A percentile compares a stretch with the other conserved stretches of the same genome.
Evolutionary conservation across 2,329 filamentous ascomycete genomes (phyloP).

Genomic region (Phialophora chinensis): DNA sequence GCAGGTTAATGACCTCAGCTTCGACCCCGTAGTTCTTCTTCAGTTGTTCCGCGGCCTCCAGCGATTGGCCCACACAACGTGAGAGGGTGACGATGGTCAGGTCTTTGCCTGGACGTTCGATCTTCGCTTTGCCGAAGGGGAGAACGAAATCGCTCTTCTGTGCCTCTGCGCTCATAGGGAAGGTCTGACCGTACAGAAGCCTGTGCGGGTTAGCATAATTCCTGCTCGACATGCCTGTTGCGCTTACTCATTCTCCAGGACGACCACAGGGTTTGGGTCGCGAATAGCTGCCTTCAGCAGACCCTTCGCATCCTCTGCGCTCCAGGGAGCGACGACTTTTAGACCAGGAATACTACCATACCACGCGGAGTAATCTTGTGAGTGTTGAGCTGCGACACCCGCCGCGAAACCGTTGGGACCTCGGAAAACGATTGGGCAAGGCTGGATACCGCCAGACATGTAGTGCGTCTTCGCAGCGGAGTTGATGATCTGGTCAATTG

Average conservation of each 20-base stretch:
- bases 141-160: slow-evolving; percentile 97
- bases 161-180: slow-evolving; percentile 96
- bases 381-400: slow-evolving; percentile 96
- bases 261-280: slow-evolving; percentile 95
- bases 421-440: slow-evolving; percentile 99
- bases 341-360: slow-evolving; percentile 97
- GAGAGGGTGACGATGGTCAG: slow-evolving; percentile 94
- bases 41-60: slow-evolving; percentile 85
- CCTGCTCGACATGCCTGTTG: background rate
- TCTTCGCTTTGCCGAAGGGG: slow-evolving; percentile 98
- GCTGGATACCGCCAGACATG: slow-evolving; percentile 99
- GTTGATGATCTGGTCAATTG: slow-evolving; percentile 99
- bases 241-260: slow-evolving; percentile 80
- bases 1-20: slow-evolving; percentile 95
- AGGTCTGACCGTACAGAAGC: slow-evolving; percentile 85
- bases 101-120: slow-evolving; percentile 94
- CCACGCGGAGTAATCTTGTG: slow-evolving; percentile 98
- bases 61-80: slow-evolving; percentile 90
- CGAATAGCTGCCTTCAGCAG: slow-evolving; percentile 96
- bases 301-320: slow-evolving; percentile 97
- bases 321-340: slow-evolving; percentile 97
- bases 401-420: slow-evolving; percentile 97
- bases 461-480: slow-evolving; percentile 98
- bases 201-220: slow-evolving; percentile 52
- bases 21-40: slow-evolving; percentile 98